Evolutionary conservation across 2,329 filamentous ascomycete genomes (phyloP).

Genomic region (Ascosphaera aggregata): DNA sequence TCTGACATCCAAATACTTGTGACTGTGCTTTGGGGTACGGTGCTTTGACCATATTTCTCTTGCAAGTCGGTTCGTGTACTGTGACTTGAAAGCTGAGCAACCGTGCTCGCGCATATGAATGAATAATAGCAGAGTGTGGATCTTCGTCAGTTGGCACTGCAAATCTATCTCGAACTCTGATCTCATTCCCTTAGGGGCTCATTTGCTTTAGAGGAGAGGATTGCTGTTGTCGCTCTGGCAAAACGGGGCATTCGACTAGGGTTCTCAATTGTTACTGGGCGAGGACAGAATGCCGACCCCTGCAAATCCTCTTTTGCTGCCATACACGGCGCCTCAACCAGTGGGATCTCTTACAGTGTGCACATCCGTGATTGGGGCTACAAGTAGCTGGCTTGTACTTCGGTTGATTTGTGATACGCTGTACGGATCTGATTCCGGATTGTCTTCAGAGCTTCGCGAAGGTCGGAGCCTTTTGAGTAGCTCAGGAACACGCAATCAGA

Average conservation of each 20-base stretch:
- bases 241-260: too few relatives aligned
- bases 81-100: too few relatives aligned
- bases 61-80: too few relatives aligned
- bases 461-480: slow-evolving; percentile 2
- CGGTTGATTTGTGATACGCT: slow-evolving; percentile 28
- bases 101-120: too few relatives aligned
- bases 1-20: too few relatives aligned
- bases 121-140: too few relatives aligned
- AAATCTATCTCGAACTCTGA: too few relatives aligned
- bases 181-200: too few relatives aligned
- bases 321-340: slow-evolving; percentile 12
- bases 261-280: neutral
- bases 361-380: slow-evolving; percentile 22
- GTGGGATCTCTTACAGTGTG: slow-evolving; percentile 18
- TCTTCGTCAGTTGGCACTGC: too few relatives aligned
- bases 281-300: slow-evolving; percentile 4
- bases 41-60: too few relatives aligned
- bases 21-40: too few relatives aligned
- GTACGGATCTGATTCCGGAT: slow-evolving; percentile 5
- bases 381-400: slow-evolving; percentile 32
- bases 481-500: slow-evolving; percentile 10
- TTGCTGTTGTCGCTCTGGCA: neutral
- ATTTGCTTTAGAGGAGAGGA: neutral
- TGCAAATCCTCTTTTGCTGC: slow-evolving; percentile 4
- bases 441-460: neutral